Conservation (phyloP, 2,329 filamentous ascomycete species). For the Sarocladiaceae sp. region DNA sequence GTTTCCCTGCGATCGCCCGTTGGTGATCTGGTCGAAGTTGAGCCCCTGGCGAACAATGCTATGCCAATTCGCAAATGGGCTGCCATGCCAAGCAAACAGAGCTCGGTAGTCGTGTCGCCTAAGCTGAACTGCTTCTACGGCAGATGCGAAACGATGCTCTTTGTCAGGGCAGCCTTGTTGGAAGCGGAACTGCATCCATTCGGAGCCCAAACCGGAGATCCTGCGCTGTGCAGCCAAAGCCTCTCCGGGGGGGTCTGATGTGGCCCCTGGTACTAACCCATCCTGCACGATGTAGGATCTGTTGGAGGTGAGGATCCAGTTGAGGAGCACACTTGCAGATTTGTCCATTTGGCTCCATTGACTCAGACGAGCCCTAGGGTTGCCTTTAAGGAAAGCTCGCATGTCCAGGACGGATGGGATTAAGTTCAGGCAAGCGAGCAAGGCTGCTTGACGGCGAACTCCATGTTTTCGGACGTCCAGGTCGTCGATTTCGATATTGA, state of each 20-base stretch:
- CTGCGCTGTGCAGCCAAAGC: conserved; percentile 39
- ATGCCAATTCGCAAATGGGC: conserved; percentile 75
- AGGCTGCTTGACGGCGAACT: no score
- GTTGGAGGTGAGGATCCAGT: conserved; percentile 90
- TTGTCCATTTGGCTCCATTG: conserved; percentile 52
- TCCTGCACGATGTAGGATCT: conserved; percentile 81
- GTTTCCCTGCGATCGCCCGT: conserved; percentile 72
- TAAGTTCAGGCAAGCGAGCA: no score
- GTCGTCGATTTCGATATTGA: conserved; percentile 14
- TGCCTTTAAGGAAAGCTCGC: conserved; percentile 39
- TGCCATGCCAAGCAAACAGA: conserved; percentile 86
- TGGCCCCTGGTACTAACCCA: conserved; percentile 31
- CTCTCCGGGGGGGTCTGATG: not conserved
- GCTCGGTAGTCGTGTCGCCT: conserved; percentile 54
- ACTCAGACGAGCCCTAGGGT: conserved; percentile 34
- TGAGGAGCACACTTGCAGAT: conserved; percentile 63
- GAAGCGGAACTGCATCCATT: conserved; percentile 79
- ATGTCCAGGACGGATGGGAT: conserved; percentile 60
- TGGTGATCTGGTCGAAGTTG: conserved; percentile 56
- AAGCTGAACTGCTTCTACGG: conserved; percentile 48
- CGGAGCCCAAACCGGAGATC: conserved; percentile 46
- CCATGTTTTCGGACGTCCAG: no score
- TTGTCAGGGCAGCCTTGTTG: conserved; percentile 86
- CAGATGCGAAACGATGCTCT: conserved; percentile 62
- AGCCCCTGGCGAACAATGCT: conserved; percentile 81